Evolutionary conservation across 805 yeast species (phyloP), one percentile per base, ranked within the genome.

Genomic region (Candida silvatica): DNA sequence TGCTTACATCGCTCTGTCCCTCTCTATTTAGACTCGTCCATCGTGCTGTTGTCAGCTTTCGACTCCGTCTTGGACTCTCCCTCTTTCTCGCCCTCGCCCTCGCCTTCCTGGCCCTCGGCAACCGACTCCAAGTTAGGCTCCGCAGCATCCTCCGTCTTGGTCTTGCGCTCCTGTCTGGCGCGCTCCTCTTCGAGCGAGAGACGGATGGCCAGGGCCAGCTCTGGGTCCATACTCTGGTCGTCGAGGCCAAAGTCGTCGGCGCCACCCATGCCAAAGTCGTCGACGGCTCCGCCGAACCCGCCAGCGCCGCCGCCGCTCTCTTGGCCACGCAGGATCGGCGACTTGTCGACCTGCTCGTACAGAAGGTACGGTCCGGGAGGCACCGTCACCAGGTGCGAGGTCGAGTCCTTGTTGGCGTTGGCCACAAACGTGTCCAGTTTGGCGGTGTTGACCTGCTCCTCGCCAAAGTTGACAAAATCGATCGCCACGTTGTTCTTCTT

Each of bases 171-270:
- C 54, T 86, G 96, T 63, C 97, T 77, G 34, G 84, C 80, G 49
- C 80, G 83, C 56, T 90, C 97, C 54, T 92, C 98, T 54, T 92
- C 97, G 51, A 92, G 67, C 1, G 97, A 90, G 58, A 92, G 67
- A 54, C 97, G 77, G 51, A 92, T 72, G 1, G 97, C 98, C 67
- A 92, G 69, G 0, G 97, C 98, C 54, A 92, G 73, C 60, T 92
- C 98, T 22, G 97, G 97, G 51, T 92, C 98, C 77, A 86, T 81
- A 45, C 78, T 77, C 22, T 95, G 90, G 59, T 90, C 97, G 27
- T 74, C 74, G 51, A 80, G 69, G 38, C 77, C 85, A 60, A 75
- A 76, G 33, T 64, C 71, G 19, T 59, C 71, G 18, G 34, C 47
- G 12, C 44, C 54, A 11, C 36, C 48, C 16, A 61, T 71, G 28